These are phyloP conservation scores for Chionographis japonica DNA, from an alignment of 106 monocot species.

Conservation along the genomic window DNA sequence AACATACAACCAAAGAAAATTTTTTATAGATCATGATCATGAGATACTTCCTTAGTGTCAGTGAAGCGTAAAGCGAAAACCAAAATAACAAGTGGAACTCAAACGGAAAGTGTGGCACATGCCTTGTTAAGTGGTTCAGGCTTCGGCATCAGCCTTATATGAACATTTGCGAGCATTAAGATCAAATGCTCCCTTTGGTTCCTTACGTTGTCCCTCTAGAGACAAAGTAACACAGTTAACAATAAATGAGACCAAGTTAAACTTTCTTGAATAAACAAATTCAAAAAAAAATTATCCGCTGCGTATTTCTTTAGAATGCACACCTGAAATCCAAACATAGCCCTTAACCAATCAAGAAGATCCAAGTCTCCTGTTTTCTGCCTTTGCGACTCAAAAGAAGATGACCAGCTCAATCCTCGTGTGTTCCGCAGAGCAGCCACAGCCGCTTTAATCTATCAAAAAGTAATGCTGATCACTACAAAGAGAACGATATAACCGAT, in stretches of 20 bases:
- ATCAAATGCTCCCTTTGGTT: conserved; percentile 97
- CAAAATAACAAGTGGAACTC: neutral
- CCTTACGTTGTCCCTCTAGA: conserved; percentile 78
- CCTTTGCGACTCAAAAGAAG: conserved; percentile 70
- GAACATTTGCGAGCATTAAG: conserved; percentile 79
- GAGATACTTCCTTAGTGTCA: neutral
- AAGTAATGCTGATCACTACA: neutral
- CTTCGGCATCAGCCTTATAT: conserved; percentile 80
- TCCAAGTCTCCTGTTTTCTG: conserved; percentile 86
- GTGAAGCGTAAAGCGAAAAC: neutral
- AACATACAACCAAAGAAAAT: too few species aligned
- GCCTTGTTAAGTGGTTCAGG: conserved; percentile 96
- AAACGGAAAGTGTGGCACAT: neutral
- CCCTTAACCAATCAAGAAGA: conserved; percentile 90
- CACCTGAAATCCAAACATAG: conserved; percentile 99
- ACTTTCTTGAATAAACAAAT: neutral
- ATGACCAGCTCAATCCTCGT: conserved; percentile 75
- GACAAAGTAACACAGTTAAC: conserved; percentile 14
- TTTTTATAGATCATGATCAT: too few species aligned
- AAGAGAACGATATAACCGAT: too few species aligned
- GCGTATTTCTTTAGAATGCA: neutral
- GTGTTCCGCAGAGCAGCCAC: conserved; percentile 76
- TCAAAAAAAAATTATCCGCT: conserved; percentile 1
- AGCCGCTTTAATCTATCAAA: conserved; percentile 77
- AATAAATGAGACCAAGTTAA: neutral